Conservation (phyloP, 345 rosid genomes). For the Lepidium sativum region DNA sequence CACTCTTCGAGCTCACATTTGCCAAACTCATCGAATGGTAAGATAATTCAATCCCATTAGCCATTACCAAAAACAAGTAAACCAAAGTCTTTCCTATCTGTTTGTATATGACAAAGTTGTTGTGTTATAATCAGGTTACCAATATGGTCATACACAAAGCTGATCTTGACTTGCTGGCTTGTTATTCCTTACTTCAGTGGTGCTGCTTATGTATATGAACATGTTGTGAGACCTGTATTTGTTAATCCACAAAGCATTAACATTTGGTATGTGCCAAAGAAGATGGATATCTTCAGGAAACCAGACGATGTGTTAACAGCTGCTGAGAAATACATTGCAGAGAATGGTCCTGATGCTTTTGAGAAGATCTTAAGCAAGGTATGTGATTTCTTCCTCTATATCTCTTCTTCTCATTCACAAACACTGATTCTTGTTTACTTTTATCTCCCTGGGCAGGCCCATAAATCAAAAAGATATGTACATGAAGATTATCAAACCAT, state of each 20-base stretch:
- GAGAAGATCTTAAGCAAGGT: conserved; percentile 78
- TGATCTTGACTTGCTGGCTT: conserved; percentile 85
- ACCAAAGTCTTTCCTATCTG: background rate
- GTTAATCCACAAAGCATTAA: conserved; percentile 68
- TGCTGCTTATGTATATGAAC: conserved; percentile 89
- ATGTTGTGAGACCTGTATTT: conserved; percentile 69
- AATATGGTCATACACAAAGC: conserved; percentile 74
- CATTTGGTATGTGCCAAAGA: conserved; percentile 89
- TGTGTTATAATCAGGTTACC: conserved; percentile 63
- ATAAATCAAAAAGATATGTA: conserved; percentile 40
- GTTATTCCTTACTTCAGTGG: conserved; percentile 94
- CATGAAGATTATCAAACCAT: background rate
- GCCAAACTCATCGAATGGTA: conserved; percentile 86
- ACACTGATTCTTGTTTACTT: background rate
- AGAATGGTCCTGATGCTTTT: conserved; percentile 80
- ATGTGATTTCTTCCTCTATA: background rate
- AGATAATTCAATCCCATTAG: background rate
- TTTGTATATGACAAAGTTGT: background rate
- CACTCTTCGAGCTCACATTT: conserved; percentile 90
- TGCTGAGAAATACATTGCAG: conserved; percentile 78
- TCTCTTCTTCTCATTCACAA: background rate
- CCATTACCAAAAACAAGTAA: background rate
- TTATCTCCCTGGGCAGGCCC: conserved; percentile 36
- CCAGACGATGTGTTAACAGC: conserved; percentile 74
- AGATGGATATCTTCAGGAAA: conserved; percentile 52